Evolutionary conservation across 768 basidiomycete species (phyloP), one percentile per base, ranked within the genome.

Genomic region (Ramaria sp.): DNA sequence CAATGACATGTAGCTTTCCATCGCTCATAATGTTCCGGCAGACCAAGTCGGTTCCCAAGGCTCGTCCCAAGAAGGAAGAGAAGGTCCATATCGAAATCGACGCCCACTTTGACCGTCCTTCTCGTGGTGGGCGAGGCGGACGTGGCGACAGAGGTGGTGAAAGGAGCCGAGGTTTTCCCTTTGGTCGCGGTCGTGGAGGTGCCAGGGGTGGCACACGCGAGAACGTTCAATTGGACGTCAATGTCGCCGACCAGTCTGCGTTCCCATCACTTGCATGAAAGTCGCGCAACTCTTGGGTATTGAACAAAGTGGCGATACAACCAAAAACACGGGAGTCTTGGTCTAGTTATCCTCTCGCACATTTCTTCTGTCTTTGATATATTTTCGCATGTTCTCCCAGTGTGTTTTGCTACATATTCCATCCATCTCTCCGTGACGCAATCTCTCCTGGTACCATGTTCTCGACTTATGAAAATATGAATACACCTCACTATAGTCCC

Each of bases 81-180:
- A 96, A 95, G 71, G 81, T 91, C 64, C 89, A 78, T 74, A 76
- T 98, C 66, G 92, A 95, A 67, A 90, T 97, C 69, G 91, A 96
- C 15, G 88, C 83, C 55, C 88, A 80, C 65, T 93, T 92, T 68
- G 86, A 91, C 45, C 84, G 86, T 62, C 91, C 91, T 54, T 68
- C 75, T n/a, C 81, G 87, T 61, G 80, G 84, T 30, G 75, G 78
- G 20, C 69, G 76, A 31, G 64, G 71, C 51, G 65, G 66, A 54
- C 67, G 72, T 53, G 70, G 71, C 20, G 75, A 74, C 54, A 74
- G 82, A 59, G 76, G 77, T 48, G 62, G 65, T 53, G 54, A 59
- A 48, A 75, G 75, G 46, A 69, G 74, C 47, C 66, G 74, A 51
- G 73, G 74, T 12, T 9, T 27, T 54, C 71, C 70, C 61, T 75